Conservation (phyloP, 1,284 basidiomycete species). For the Ceratobasidium papillatum region DNA sequence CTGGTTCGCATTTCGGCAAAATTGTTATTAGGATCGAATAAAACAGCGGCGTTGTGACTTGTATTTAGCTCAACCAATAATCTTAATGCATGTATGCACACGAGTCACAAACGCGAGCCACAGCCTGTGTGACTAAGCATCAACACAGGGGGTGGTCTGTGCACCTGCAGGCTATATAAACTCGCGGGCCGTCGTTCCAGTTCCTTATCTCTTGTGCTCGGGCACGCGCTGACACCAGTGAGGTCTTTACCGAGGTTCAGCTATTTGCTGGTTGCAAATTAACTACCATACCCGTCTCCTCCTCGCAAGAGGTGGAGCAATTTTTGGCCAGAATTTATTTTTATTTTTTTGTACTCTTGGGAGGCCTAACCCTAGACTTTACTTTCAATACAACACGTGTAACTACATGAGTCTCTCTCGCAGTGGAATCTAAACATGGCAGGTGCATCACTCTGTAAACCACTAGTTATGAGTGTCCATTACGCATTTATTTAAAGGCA, state of each 20-base stretch:
- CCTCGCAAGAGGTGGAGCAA: constrained; percentile 77
- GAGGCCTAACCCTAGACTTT: constrained; percentile 32
- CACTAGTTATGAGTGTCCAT: neutral
- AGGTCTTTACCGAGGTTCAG: constrained; percentile 90
- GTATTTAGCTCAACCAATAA: neutral
- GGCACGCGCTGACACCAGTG: constrained; percentile 77
- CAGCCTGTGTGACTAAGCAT: neutral
- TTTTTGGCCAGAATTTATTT: constrained; percentile 63
- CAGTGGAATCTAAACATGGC: no score
- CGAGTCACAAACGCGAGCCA: neutral
- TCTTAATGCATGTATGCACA: neutral
- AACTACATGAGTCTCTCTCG: no score
- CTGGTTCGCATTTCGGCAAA: constrained; percentile 14
- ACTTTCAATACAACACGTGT: neutral
- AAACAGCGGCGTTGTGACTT: neutral
- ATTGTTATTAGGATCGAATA: constrained; percentile 9
- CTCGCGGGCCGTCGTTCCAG: no score
- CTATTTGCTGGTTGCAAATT: constrained; percentile 96
- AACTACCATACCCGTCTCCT: constrained; percentile 84
- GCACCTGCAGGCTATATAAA: neutral
- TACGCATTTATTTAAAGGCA: neutral
- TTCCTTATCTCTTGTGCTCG: constrained; percentile 16
- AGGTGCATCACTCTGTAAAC: no score
- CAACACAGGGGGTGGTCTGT: constrained; percentile 2
- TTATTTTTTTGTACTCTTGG: neutral